Evolutionary conservation across 1,284 basidiomycete species (phyloP).

Genomic region (Rhodotorula sp.): DNA sequence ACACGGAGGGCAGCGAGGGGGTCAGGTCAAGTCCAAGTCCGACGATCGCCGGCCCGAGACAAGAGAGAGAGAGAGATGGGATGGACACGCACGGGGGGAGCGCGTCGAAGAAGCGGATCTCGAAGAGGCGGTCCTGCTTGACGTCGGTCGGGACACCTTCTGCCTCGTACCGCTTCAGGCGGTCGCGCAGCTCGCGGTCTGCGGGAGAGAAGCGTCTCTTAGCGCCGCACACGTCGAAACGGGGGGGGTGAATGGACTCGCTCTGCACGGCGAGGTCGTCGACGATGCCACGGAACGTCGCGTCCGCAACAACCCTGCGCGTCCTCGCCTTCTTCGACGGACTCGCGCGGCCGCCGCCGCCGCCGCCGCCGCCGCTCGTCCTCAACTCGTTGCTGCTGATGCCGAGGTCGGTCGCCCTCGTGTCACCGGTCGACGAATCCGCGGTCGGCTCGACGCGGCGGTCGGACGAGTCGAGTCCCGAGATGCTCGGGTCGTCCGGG

Average conservation of each 20-base stretch:
- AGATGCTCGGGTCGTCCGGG: conserved; percentile 16
- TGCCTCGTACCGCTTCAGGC: conserved; percentile 32
- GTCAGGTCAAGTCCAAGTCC: no score
- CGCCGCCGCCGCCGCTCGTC: neutral
- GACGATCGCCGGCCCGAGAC: no score
- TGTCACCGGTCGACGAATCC: conserved; percentile 12
- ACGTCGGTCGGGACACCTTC: conserved; percentile 21
- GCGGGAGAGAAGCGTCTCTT: fast-evolving
- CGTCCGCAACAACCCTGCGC: conserved; percentile 8
- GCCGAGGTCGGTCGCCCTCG: conserved; percentile 21
- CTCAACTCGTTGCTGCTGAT: conserved; percentile 6
- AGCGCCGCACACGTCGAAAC: no score
- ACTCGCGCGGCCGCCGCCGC: neutral
- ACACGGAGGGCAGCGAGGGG: no score
- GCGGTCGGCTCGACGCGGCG: neutral
- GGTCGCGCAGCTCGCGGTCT: conserved; percentile 31
- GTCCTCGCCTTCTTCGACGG: neutral
- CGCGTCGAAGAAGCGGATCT: conserved; percentile 34
- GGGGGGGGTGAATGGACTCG: neutral
- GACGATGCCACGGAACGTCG: conserved; percentile 29
- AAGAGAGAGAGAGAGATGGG: no score
- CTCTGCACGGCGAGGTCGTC: conserved; percentile 36
- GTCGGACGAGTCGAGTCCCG: conserved; percentile 22
- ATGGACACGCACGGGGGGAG: conserved; percentile 26
- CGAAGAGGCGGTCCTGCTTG: conserved; percentile 34